Evolutionary conservation across 495 filamentous ascomycete species (phyloP).

Genomic region (Xylaria longipes): DNA sequence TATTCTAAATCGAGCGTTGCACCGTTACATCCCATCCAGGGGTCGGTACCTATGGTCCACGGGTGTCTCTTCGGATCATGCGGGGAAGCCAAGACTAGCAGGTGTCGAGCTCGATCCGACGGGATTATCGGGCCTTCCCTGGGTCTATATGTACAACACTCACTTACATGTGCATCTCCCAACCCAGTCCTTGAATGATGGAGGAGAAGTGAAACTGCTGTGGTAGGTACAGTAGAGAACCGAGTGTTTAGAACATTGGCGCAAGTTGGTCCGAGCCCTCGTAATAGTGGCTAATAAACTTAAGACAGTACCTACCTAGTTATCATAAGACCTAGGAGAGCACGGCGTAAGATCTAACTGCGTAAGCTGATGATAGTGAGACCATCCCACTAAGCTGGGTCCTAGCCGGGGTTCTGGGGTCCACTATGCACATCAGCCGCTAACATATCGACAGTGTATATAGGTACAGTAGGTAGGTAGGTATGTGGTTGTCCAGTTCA

Average conservation of each 20-base stretch:
- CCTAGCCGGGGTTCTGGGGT: too few relatives aligned
- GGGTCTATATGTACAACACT: not conserved
- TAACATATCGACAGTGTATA: not conserved
- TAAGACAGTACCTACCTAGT: too few relatives aligned
- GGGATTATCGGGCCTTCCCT: conserved; percentile 23
- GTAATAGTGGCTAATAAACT: not conserved
- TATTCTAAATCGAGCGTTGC: not conserved
- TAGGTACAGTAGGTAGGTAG: too few relatives aligned
- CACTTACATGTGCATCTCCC: not conserved
- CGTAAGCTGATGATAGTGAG: conserved; percentile 15
- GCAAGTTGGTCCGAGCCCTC: not conserved
- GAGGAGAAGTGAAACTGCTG: not conserved
- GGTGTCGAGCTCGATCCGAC: conserved; percentile 16
- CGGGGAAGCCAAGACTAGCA: conserved; percentile 20
- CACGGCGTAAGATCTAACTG: not conserved
- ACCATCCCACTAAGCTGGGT: conserved; percentile 16
- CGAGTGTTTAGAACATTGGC: not conserved
- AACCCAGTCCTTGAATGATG: not conserved
- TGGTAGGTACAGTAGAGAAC: not conserved
- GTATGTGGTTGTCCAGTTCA: not conserved
- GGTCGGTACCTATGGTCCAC: too few relatives aligned
- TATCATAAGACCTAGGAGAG: conserved; percentile 3
- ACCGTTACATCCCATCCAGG: conserved; percentile 9
- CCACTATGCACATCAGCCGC: not conserved
- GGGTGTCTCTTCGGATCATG: not conserved